Conservation (phyloP, 306 rosid species). For the Casuarina cunninghamiana region DNA sequence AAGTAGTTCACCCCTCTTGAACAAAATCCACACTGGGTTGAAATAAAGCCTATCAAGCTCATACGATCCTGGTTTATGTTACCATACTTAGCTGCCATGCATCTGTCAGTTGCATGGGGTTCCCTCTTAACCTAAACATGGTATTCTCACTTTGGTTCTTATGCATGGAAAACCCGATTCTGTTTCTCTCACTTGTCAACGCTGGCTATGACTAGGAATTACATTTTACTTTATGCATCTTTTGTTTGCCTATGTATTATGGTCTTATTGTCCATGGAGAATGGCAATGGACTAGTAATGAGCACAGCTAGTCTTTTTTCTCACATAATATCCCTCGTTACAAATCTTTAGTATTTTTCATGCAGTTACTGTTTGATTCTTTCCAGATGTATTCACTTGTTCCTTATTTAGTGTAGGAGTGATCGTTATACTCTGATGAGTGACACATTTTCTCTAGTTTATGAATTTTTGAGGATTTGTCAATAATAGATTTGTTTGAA, state of each 20-base stretch:
- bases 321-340: neutral
- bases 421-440: too few species aligned
- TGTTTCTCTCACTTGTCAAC: slow-evolving; percentile 1
- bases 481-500: neutral
- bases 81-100: neutral
- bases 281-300: neutral
- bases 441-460: neutral
- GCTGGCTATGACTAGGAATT: neutral
- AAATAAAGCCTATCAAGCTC: neutral
- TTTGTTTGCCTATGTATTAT: neutral
- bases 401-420: slow-evolving; percentile 1
- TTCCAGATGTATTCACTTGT: neutral
- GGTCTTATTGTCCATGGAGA: neutral
- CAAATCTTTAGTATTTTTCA: neutral
- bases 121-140: neutral
- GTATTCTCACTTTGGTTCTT: slow-evolving; percentile 2
- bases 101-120: neutral
- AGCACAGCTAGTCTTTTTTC: neutral
- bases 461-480: neutral
- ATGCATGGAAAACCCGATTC: neutral
- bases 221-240: neutral
- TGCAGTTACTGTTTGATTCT: neutral
- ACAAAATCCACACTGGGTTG: neutral
- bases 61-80: neutral
- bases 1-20: neutral